Conservation (phyloP, 208 protist species). For the Acanthamoeba culbertsoni region DNA sequence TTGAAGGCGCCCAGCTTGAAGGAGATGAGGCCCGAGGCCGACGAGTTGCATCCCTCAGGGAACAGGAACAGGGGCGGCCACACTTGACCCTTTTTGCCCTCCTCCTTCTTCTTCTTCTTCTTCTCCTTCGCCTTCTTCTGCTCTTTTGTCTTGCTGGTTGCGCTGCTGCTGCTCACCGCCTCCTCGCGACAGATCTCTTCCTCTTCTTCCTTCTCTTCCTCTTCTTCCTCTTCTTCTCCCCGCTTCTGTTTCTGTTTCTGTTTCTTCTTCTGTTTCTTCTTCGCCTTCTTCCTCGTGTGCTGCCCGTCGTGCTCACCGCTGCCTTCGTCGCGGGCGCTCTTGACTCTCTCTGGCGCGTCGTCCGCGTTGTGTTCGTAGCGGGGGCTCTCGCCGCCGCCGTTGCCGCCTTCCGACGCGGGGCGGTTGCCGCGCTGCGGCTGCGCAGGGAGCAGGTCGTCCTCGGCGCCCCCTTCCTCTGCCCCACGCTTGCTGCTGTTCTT, state of each 20-base stretch:
- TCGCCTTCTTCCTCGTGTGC: background rate
- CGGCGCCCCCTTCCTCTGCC: background rate
- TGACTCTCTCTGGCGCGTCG: too few species aligned
- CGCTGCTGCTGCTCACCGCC: background rate
- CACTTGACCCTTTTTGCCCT: background rate
- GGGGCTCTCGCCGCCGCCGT: background rate
- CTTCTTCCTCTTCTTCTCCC: background rate
- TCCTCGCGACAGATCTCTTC: background rate
- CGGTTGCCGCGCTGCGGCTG: background rate
- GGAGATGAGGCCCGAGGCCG: background rate
- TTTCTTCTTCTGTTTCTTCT: background rate
- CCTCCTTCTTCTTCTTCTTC: background rate
- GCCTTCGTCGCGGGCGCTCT: background rate
- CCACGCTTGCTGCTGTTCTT: background rate
- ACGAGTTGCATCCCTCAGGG: background rate
- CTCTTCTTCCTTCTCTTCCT: background rate
- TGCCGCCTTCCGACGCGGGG: background rate
- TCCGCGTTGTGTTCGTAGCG: too few species aligned
- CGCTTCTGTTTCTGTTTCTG: background rate
- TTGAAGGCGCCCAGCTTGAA: slow-evolving; percentile 21
- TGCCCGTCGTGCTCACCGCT: background rate
- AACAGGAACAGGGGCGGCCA: slow-evolving; percentile 14
- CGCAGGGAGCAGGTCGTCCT: background rate
- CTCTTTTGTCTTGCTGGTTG: background rate
- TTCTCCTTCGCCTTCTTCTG: background rate